Conservation (phyloP, 495 filamentous ascomycete genomes). For the Aspergillus sclerotioniger region DNA sequence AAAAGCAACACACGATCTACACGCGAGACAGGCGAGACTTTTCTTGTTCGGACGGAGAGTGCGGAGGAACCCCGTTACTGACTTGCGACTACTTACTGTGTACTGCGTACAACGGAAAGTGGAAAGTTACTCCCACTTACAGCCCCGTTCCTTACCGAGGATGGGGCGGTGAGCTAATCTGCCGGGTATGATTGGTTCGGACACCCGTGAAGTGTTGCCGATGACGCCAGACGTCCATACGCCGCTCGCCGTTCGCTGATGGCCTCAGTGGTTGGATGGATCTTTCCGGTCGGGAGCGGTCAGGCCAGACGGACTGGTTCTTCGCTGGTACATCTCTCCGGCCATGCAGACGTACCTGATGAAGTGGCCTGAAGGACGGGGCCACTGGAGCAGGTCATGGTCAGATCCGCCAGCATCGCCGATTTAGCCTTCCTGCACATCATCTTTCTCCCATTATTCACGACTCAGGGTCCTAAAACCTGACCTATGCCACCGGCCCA, state of each 20-base stretch:
- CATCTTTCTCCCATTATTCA: background rate
- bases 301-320: background rate
- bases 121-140: background rate
- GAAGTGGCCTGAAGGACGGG: background rate
- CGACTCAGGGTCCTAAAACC: background rate
- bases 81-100: background rate
- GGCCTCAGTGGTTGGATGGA: background rate
- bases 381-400: no score
- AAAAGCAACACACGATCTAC: conserved; percentile 10
- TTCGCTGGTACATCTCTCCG: background rate
- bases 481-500: background rate
- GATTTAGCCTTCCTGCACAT: background rate
- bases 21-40: conserved; percentile 5
- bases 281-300: background rate
- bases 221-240: conserved; percentile 5
- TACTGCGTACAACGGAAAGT: background rate
- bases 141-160: background rate
- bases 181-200: background rate
- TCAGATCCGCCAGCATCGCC: background rate
- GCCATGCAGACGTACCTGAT: background rate
- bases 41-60: conserved; percentile 8
- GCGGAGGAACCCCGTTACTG: conserved; percentile 1
- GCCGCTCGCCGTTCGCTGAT: background rate
- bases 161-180: conserved; percentile 2
- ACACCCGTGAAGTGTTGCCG: background rate